Conservation (phyloP, 306 rosid genomes). For the Macrotyloma uniflorum region DNA sequence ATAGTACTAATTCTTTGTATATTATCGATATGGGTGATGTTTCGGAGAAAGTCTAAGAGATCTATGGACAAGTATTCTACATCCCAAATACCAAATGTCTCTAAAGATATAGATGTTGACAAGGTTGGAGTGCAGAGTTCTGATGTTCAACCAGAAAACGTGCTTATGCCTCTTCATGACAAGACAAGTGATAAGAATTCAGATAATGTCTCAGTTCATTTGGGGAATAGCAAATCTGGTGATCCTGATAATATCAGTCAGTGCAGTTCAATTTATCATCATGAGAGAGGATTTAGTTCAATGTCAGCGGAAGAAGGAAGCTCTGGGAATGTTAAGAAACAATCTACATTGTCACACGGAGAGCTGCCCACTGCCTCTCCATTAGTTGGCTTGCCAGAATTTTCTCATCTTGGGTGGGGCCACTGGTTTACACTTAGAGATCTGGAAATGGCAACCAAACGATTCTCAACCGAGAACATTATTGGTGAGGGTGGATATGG, state of each 20-base stretch:
- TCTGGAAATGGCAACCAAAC: slow-evolving; percentile 76
- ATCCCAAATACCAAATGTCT: slow-evolving; percentile 81
- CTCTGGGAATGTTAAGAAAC: slow-evolving; percentile 73
- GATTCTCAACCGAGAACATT: slow-evolving; percentile 69
- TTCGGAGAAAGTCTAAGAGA: slow-evolving; percentile 78
- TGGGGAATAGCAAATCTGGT: slow-evolving; percentile 64
- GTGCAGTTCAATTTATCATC: slow-evolving; percentile 80
- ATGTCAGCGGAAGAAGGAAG: slow-evolving; percentile 89
- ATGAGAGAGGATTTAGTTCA: slow-evolving; percentile 81
- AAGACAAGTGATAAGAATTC: slow-evolving; percentile 65
- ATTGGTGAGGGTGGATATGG: slow-evolving; percentile 99
- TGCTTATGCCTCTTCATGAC: slow-evolving; percentile 54
- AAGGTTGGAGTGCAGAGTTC: slow-evolving; percentile 67
- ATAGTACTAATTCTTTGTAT: slow-evolving; percentile 76
- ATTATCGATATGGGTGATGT: slow-evolving; percentile 79
- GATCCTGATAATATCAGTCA: slow-evolving; percentile 82
- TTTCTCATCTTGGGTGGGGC: slow-evolving; percentile 99
- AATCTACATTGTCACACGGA: slow-evolving; percentile 55
- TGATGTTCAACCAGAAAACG: slow-evolving; percentile 55
- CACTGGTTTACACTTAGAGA: slow-evolving; percentile 99
- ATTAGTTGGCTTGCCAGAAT: slow-evolving; percentile 82
- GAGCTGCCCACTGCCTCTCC: slow-evolving; percentile 83
- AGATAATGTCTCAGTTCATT: slow-evolving; percentile 63
- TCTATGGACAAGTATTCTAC: slow-evolving; percentile 57
- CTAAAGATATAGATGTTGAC: slow-evolving; percentile 88